These are phyloP conservation scores for Fusarium transvaalense DNA, from an alignment of 2,329 filamentous ascomycete species.

Conservation along the genomic window DNA sequence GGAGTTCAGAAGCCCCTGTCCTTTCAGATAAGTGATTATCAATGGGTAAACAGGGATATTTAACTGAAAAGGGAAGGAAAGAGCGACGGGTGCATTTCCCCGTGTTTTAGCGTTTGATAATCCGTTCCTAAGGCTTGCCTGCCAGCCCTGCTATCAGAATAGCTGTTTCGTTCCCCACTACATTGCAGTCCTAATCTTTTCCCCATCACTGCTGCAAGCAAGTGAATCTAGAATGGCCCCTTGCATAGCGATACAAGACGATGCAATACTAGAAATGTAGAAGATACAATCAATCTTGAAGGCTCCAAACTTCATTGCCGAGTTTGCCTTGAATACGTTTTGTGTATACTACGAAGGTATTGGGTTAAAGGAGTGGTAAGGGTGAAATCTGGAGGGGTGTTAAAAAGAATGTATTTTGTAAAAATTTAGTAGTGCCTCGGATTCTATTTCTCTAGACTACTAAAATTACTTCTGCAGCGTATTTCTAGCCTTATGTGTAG, in stretches of 20 bases:
- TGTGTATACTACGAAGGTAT: not conserved
- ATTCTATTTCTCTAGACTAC: not conserved
- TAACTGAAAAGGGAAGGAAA: not conserved
- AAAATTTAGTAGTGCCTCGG: not conserved
- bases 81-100: slow-evolving; percentile 4
- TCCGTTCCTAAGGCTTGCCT: not conserved
- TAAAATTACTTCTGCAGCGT: not conserved
- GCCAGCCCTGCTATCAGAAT: not conserved
- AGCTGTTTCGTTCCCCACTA: not conserved
- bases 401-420: not conserved
- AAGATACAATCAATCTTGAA: not conserved
- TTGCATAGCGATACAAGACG: not conserved
- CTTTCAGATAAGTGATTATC: not conserved
- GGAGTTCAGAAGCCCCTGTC: not conserved
- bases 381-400: not conserved
- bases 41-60: not conserved
- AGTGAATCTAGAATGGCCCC: no score
- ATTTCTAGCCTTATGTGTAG: not conserved
- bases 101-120: not conserved
- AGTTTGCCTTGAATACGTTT: not conserved
- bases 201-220: no score
- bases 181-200: no score
- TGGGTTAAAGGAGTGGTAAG: not conserved
- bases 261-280: not conserved
- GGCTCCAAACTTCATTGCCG: not conserved